Base-by-base conservation (phyloP, 306 rosid genomes). In the Corylus americana region DNA sequence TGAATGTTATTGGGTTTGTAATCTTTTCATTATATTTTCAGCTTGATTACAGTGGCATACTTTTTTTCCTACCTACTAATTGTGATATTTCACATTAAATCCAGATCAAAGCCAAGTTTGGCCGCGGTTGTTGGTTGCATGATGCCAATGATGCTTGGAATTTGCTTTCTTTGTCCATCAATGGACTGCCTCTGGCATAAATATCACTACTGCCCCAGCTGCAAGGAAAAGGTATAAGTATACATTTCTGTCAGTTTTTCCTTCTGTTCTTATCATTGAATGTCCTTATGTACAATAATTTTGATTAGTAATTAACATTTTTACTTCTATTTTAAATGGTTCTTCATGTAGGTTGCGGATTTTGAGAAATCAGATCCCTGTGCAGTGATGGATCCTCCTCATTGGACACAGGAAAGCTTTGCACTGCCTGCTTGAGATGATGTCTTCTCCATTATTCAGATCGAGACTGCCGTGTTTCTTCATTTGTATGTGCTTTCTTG, bases 181-280 rank as follows among this genome's bases (percentile, higher is more conserved):
- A 86, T 88, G 92, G 94, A 94, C 79, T 94, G 98, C 77, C 98
- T 94, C 55, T 94, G 98, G 98, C 98, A 94, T 79, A 92, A 94
- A 79, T 83, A 90, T 78, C 98, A 94, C 80, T 89, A 88, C 39
- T 94, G 98, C 81, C 96, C 98, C 25, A 77, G 82, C 39, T 94
- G 98, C 87, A 83, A 92, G 1, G 83, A 87, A 69, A 92, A 88
- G 97, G 98, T 94, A 83, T 2, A 7, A 31, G 14, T 74, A 13
- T 55, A 20, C 59, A 4, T 73, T 31, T 4, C n/a, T 6, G 35
- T 54, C 37, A 45, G 18, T 72, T 42, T 61, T 31, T 11, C 6
- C 18, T 62, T 72, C 0, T 51, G 12, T 35, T 55, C 11, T 20
- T 69, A 5, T 49, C 20, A 22, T 62, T 8, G 10, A 25, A 13